Conservation (phyloP, 441 rosid genomes). For the Biscutella auriculata region DNA sequence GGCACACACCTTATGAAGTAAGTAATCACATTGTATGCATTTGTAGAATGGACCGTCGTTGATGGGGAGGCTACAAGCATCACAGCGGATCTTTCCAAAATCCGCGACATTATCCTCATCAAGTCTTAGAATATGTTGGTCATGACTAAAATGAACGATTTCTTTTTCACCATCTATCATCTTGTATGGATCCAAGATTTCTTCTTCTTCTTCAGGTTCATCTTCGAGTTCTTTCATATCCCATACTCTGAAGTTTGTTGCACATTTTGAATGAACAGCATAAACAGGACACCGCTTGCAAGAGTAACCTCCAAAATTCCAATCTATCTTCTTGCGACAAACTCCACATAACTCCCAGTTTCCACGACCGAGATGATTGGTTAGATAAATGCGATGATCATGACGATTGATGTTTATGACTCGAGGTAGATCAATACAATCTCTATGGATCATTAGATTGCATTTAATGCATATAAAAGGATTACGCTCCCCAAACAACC, state of each 20-base stretch:
- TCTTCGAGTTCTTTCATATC: neutral
- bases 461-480: constrained; percentile 29
- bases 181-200: neutral
- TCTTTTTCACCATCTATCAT: neutral
- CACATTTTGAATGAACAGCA: neutral
- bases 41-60: neutral
- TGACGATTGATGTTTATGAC: neutral
- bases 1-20: constrained; percentile 4
- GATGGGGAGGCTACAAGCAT: neutral
- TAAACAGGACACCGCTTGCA: neutral
- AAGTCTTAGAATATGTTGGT: neutral
- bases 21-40: neutral
- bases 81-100: neutral
- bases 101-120: neutral
- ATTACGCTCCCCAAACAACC: no score
- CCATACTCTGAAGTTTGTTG: neutral
- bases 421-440: neutral
- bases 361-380: neutral
- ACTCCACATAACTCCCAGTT: neutral
- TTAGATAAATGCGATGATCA: neutral
- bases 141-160: constrained; percentile 3
- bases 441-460: neutral
- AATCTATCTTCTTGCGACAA: neutral
- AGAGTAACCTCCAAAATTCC: neutral
- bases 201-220: neutral